phyloP scores from a whole-genome alignment of 2,329 filamentous ascomycete species.

The Lasiodiplodia sp. region DNA sequence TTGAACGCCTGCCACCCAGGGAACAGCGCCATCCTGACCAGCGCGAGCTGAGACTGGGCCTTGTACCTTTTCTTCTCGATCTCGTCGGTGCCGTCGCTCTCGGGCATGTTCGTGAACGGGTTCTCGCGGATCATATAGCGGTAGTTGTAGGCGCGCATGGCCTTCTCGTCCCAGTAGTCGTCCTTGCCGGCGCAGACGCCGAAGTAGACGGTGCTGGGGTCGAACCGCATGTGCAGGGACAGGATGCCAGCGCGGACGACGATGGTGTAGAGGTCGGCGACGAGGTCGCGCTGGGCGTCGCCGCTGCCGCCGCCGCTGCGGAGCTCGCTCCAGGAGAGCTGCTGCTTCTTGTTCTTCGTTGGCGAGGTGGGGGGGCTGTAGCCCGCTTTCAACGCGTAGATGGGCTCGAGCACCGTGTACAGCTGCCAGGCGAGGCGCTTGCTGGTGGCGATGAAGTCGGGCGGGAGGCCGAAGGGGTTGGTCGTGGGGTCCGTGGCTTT shows the following conservation, averaged over 20 bases:
- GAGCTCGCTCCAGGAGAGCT: not conserved
- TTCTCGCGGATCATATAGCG: not conserved
- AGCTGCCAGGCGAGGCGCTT: conserved; percentile 23
- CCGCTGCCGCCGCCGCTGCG: not conserved
- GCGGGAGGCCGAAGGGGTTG: not conserved
- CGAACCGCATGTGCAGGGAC: conserved; percentile 18
- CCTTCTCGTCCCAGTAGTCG: not conserved
- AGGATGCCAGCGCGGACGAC: conserved; percentile 9
- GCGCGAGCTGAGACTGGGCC: not conserved
- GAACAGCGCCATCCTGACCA: not conserved
- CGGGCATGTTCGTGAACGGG: not conserved
- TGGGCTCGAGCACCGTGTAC: not conserved
- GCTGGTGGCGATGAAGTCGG: not conserved
- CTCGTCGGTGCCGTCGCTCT: not conserved
- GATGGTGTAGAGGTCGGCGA: conserved; percentile 4
- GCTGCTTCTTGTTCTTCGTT: not conserved
- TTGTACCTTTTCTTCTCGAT: not conserved
- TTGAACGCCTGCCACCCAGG: conserved; percentile 14
- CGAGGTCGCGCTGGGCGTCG: not conserved
- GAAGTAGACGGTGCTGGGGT: conserved; percentile 9
- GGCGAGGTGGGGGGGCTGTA: conserved; percentile 1
- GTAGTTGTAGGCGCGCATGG: conserved; percentile 17
- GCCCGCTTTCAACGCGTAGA: not conserved
- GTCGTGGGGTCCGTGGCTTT: not conserved
- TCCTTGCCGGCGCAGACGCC: conserved; percentile 6